Conservation (phyloP, 768 basidiomycete species). For the Tulasnella sp. region DNA sequence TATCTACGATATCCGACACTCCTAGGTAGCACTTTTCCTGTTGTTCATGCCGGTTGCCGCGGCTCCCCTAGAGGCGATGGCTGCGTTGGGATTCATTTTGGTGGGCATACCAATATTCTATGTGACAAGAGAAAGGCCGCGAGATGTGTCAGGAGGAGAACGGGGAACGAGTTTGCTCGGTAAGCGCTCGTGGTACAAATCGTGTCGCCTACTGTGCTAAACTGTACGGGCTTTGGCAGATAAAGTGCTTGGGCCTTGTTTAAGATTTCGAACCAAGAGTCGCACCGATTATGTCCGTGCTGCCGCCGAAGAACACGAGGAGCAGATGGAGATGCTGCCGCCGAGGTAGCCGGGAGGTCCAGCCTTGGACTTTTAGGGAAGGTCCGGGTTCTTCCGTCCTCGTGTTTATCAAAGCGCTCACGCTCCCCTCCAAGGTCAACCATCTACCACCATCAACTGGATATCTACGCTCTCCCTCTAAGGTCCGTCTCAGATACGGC, state of each 20-base stretch:
- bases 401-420: background rate
- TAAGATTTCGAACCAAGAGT: conserved; percentile 49
- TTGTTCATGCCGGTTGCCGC: conserved; percentile 93
- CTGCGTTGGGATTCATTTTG: conserved; percentile 78
- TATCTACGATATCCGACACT: background rate
- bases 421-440: background rate
- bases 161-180: conserved; percentile 13
- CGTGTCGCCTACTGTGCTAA: background rate
- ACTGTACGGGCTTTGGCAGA: background rate
- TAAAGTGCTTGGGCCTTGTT: background rate
- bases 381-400: background rate
- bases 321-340: conserved; percentile 63
- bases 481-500: background rate
- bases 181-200: background rate
- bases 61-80: conserved; percentile 80
- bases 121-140: conserved; percentile 49
- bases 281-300: conserved; percentile 19
- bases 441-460: background rate
- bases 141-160: conserved; percentile 20
- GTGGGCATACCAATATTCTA: conserved; percentile 82
- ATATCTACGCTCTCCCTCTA: background rate
- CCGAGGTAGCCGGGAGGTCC: conserved; percentile 8
- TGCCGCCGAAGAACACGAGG: conserved; percentile 65
- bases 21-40: conserved; percentile 82
- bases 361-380: background rate